Evolutionary conservation across 352 stramenopile genomes (phyloP).

Genomic region (Pythium graminicola): DNA sequence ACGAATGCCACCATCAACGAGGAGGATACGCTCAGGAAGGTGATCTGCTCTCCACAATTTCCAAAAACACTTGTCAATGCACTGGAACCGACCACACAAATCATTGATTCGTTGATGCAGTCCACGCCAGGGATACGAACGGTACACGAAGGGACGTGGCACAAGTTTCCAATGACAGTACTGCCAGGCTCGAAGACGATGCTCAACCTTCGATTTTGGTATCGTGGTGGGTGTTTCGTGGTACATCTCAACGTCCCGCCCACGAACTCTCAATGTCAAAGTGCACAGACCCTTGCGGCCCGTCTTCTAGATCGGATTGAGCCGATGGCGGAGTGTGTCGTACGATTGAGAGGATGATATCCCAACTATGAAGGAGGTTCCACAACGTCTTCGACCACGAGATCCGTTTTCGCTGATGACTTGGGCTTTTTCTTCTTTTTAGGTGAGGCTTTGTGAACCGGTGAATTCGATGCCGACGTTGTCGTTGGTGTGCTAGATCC

Average conservation of each 20-base stretch:
- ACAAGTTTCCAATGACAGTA: constrained; percentile 3
- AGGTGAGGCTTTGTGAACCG: neutral
- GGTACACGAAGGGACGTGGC: constrained; percentile 4
- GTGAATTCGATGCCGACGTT: too few relatives aligned
- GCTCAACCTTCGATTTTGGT: constrained; percentile 7
- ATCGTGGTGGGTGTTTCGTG: neutral
- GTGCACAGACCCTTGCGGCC: neutral
- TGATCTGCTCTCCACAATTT: constrained; percentile 10
- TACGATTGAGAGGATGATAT: constrained; percentile 1
- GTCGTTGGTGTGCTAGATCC: neutral
- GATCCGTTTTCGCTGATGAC: neutral
- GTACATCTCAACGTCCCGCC: neutral
- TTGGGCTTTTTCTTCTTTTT: constrained; percentile 19
- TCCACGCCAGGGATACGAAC: neutral
- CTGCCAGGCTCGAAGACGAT: neutral
- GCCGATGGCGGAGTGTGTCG: neutral
- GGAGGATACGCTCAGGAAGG: neutral
- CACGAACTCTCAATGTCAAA: neutral
- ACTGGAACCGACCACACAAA: neutral
- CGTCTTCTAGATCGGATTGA: constrained; percentile 5
- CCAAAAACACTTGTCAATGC: neutral
- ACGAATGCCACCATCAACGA: neutral
- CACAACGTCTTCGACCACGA: constrained; percentile 15
- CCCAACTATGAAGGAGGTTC: neutral
- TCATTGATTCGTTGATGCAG: neutral